A percentile compares a stretch with the other conserved stretches of the same genome.
Evolutionary conservation across 768 basidiomycete genomes (phyloP).

Genomic region (Jaapia argillacea): DNA sequence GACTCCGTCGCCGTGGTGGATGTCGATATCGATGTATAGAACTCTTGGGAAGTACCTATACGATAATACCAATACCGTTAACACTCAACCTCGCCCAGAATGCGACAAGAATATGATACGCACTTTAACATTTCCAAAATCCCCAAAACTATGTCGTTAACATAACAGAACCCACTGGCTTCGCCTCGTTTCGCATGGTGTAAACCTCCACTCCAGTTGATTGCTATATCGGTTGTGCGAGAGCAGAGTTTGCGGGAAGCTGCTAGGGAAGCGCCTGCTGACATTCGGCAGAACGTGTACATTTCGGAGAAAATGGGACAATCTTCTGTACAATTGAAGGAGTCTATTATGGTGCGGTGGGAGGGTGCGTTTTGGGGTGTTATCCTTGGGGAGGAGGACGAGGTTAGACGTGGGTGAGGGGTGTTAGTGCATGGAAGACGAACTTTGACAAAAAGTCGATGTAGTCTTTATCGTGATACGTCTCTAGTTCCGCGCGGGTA

Average conservation of each 20-base stretch:
- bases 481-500: conserved; percentile 80
- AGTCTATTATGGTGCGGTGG: conserved; percentile 71
- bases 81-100: neutral
- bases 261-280: conserved; percentile 85
- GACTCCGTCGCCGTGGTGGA: conserved; percentile 97
- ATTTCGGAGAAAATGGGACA: conserved; percentile 94
- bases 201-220: conserved; percentile 98
- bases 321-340: conserved; percentile 93
- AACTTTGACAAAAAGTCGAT: conserved; percentile 93
- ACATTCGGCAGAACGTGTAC: conserved; percentile 92
- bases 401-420: too few species aligned
- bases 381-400: conserved; percentile 40
- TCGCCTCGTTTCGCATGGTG: conserved; percentile 98
- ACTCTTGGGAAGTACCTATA: conserved; percentile 85
- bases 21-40: conserved; percentile 97
- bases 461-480: conserved; percentile 93
- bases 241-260: conserved; percentile 82
- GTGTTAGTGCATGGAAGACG: too few species aligned
- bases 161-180: conserved; percentile 97
- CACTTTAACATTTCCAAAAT: conserved; percentile 77
- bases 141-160: conserved; percentile 93
- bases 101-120: conserved; percentile 1
- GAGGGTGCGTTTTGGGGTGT: conserved; percentile 64
- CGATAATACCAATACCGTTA: neutral
- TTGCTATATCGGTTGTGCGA: conserved; percentile 88